Evolutionary conservation across 208 protist species (phyloP), one percentile per base, ranked within the genome.

Genomic region (Leishmania amazonensis): DNA sequence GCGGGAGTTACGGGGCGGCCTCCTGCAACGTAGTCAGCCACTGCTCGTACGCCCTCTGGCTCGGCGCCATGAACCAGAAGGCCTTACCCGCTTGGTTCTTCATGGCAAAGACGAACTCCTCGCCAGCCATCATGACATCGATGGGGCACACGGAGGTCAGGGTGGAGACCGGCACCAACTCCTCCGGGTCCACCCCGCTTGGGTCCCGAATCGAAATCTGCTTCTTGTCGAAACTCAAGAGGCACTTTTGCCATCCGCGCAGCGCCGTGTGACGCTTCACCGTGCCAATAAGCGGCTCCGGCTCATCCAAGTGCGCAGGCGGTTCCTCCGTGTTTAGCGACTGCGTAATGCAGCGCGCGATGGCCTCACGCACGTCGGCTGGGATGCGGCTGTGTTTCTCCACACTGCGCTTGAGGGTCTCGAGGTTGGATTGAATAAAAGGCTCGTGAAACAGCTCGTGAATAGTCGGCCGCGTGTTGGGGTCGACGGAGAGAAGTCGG

Each of bases 141-240:
- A 97, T 94, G 19, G 93, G 89, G 78, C 93, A 97, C n/a, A 97
- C 91, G 5, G 93, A 97, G 38, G 93, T 97, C 24, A 97, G 80
- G 3, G 91, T 88, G 38, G 64, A 49, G 28, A 94, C 84, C 38
- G 90, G 85, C 57, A 95, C 83, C 31, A 54, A 78, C 76, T 97
- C 93, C 9, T 89, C 87, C 31, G 80, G 51, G 49, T 94, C 90
- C 38, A 40, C 51, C 21, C 80, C 77, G 11, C 85, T 83, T 0
- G 86, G 87, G 65, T 80, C 80, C 17, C 81, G 65, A 71, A 97
- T 89, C 7, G 81, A 80, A 70, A 97, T 82, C 40, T 79, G 67
- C 67, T 89, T 88, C 38, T 83, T 35, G 74, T 90, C 82, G 57
- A 97, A 85, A 35, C 77, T 83, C n/a, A 97, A 84, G 57, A 94